Evolutionary conservation across 1,284 basidiomycete genomes (phyloP), one percentile per base, ranked within the genome.

Genomic region (Rhodofomes roseus): DNA sequence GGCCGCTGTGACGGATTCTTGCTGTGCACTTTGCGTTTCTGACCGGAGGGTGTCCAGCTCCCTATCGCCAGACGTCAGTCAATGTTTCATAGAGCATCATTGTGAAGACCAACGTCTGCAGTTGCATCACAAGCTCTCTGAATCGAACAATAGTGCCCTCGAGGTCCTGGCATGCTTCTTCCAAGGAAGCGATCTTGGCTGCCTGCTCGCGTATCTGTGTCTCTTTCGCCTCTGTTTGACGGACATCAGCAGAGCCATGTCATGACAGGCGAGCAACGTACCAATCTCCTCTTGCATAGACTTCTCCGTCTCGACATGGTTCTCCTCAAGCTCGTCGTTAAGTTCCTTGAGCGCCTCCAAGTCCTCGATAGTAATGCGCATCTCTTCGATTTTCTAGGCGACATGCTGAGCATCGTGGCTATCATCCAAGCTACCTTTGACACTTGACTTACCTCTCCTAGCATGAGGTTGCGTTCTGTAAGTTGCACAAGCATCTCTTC

Each of bases 401-500:
- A 34, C 41, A n/a, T n/a, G n/a, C n/a, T n/a, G 7, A 14, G 51
- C 8, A 54, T 11, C 29, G 60, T 18, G 29, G 51, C 20, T 27
- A 14, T 56, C 48, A 27, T 29, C 16, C 8, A 18, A 54, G 23
- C 40, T 34, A 29, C 8, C 5, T 3, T 29, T 3, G 44, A 9
- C 51, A 56, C 14, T 16, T 36, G 31, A 63, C 74, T 57, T 62
- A 92, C 92, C 80, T 97, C 95, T 65, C 91, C 89, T 55, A 97
- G 84, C 74, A 90, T 85, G 23, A 98, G 80, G 71, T 98, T 99
- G 25, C 95, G 87, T 70, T 98, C 97, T 0, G 96, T 98, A 39
- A 99, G 81, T 69, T 95, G 90, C 48, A 98, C 95, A 6, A 99
- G 84, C 81, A 99, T 90, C 63, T 99, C 97, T 73, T 99, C 96